A percentile compares a stretch with the other conserved stretches of the same genome.
These are phyloP conservation scores for Gliomastix tumulicola DNA, from an alignment of 2,329 filamentous ascomycete species.

Conservation along the genomic window DNA sequence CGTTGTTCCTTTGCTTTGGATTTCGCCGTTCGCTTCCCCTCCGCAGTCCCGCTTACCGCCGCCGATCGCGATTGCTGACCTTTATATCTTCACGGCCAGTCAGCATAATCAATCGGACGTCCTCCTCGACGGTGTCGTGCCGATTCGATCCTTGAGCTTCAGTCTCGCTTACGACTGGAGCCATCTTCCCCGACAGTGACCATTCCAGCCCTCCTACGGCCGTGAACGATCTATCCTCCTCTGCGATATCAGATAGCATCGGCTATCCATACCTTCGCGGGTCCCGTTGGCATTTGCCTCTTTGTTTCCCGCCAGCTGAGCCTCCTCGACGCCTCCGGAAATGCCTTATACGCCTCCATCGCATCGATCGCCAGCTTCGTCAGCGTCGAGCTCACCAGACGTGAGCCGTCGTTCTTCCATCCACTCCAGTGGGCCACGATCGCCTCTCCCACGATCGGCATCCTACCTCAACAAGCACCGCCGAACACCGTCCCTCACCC, in stretches of 20 bases:
- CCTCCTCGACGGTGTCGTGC: no score
- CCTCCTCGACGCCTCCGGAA: constrained; percentile 19
- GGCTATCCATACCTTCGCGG: background rate
- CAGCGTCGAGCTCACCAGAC: constrained; percentile 48
- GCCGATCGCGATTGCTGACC: no score
- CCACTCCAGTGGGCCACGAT: constrained; percentile 39
- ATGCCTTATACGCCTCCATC: constrained; percentile 89
- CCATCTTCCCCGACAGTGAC: background rate
- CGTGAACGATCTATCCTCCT: background rate
- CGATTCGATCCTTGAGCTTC: no score
- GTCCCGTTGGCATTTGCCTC: background rate
- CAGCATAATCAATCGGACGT: no score
- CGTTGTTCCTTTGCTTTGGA: background rate
- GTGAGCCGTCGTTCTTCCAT: constrained; percentile 53
- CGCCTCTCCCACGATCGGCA: constrained; percentile 54
- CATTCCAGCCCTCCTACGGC: background rate
- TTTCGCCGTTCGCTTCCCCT: background rate
- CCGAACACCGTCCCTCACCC: constrained; percentile 43
- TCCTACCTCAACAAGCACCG: constrained; percentile 61
- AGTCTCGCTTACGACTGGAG: background rate
- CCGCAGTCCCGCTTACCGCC: background rate
- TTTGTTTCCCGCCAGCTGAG: background rate
- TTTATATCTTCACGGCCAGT: no score
- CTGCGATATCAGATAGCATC: background rate
- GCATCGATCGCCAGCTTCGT: constrained; percentile 55